These are phyloP conservation scores for Fragilaria crotonensis DNA, from an alignment of 108 stramenopile genomes.

Conservation along the genomic window DNA sequence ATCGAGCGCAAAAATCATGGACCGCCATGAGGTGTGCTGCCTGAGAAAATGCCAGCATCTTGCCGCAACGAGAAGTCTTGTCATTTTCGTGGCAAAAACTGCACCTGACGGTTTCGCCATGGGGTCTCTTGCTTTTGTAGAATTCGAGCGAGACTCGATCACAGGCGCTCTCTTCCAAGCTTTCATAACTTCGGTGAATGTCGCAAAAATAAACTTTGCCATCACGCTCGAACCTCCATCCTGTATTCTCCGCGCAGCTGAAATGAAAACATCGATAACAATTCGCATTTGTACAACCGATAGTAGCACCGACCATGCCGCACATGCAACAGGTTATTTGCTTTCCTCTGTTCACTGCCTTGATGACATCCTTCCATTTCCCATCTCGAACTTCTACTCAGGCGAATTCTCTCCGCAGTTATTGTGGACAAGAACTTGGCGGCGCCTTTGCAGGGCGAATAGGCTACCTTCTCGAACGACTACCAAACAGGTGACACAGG, in stretches of 20 bases:
- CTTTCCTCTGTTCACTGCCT: conserved; percentile 38
- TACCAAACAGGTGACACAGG: conserved; percentile 35
- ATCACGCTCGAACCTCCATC: conserved; percentile 52
- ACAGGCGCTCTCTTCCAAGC: conserved; percentile 8
- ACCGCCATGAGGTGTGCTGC: conserved; percentile 7
- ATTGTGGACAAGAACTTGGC: conserved; percentile 44
- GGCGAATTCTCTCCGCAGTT: conserved; percentile 47
- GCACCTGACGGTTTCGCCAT: conserved; percentile 9
- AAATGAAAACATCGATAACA: conserved; percentile 41
- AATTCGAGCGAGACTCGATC: conserved; percentile 31
- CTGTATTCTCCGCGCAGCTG: conserved; percentile 44
- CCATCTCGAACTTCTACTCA: conserved; percentile 45
- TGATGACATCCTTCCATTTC: conserved; percentile 33
- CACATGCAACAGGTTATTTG: conserved; percentile 27
- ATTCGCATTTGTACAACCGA: conserved; percentile 32
- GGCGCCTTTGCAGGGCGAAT: conserved; percentile 43
- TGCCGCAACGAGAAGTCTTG: conserved; percentile 5
- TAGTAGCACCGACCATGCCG: conserved; percentile 33
- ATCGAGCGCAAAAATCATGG: conserved; percentile 32
- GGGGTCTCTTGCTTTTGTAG: conserved; percentile 21
- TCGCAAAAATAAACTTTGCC: conserved; percentile 49
- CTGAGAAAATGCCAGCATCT: conserved; percentile 35
- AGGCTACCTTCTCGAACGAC: conserved; percentile 34
- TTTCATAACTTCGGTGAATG: conserved; percentile 13
- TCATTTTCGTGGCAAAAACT: conserved; percentile 11